A percentile compares a stretch with the other conserved stretches of the same genome.
Conservation (phyloP, 129 eudicot genomes). For the Gnaphalium uliginosum region DNA sequence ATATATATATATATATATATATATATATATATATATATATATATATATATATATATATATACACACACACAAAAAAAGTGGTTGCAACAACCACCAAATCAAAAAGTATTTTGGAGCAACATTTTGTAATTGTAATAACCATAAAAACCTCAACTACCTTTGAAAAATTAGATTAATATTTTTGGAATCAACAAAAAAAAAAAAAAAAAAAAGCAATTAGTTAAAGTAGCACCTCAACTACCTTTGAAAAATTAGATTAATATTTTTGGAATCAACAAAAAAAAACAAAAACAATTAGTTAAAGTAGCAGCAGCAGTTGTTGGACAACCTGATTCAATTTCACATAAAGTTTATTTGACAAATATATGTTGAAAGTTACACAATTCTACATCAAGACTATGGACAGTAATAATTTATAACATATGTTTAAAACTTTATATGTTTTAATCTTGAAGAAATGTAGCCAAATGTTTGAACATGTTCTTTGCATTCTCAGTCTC, state of each 20-base stretch:
- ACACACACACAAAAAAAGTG: too few relatives aligned
- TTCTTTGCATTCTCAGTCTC: constrained; percentile 39
- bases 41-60: too few relatives aligned
- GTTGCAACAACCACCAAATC: constrained; percentile 3
- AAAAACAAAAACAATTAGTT: constrained; percentile 7
- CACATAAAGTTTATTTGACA: neutral
- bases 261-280: constrained; percentile 15
- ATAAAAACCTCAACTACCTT: constrained; percentile 10
- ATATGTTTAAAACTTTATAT: neutral
- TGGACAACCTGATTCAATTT: constrained; percentile 6
- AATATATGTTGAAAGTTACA: neutral
- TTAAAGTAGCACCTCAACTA: too few relatives aligned
- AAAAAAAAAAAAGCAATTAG: constrained; percentile 15
- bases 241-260: neutral
- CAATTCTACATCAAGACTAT: neutral
- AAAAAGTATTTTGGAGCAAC: constrained; percentile 15
- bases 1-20: too few relatives aligned
- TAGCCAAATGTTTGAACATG: constrained; percentile 41
- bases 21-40: too few relatives aligned
- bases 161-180: neutral
- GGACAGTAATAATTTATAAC: neutral
- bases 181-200: constrained; percentile 5
- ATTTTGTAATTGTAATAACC: constrained; percentile 17
- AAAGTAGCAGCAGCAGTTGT: constrained; percentile 15
- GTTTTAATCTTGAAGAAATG: constrained; percentile 30